These are phyloP conservation scores for Phialocephala subalpina DNA, from an alignment of 2,329 filamentous ascomycete species.

Conservation along the genomic window DNA sequence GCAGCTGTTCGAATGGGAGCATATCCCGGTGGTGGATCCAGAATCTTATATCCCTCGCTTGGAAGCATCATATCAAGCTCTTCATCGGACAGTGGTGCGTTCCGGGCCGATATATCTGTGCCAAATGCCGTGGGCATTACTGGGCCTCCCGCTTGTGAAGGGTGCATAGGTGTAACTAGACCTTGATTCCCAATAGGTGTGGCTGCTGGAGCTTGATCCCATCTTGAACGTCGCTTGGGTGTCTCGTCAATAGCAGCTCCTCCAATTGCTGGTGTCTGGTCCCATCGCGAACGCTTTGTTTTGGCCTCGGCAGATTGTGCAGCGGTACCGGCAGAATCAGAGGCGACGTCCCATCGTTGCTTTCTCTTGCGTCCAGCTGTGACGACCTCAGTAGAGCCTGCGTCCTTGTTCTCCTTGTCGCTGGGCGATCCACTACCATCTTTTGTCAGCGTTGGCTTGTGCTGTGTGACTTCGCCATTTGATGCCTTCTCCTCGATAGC, in stretches of 20 bases:
- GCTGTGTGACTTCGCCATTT: constrained; percentile 66
- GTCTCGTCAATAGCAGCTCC: constrained; percentile 60
- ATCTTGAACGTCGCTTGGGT: constrained; percentile 81
- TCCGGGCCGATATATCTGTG: constrained; percentile 80
- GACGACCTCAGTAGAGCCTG: constrained; percentile 70
- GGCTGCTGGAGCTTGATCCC: constrained; percentile 88
- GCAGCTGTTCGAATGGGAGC: constrained; percentile 81
- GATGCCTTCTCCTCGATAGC: constrained; percentile 77
- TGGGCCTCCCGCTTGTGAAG: constrained; percentile 64
- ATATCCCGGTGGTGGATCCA: constrained; percentile 91
- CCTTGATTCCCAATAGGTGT: constrained; percentile 78
- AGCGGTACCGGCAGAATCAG: constrained; percentile 62
- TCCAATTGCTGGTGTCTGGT: constrained; percentile 74
- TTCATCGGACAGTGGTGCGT: constrained; percentile 87
- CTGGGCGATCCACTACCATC: constrained; percentile 57
- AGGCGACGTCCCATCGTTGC: constrained; percentile 89
- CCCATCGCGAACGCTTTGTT: constrained; percentile 80
- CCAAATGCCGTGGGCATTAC: constrained; percentile 73
- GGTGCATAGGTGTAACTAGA: constrained; percentile 81
- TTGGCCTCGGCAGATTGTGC: constrained; percentile 63
- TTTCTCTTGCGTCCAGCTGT: constrained; percentile 80
- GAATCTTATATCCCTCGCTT: constrained; percentile 89
- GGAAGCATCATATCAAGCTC: constrained; percentile 93
- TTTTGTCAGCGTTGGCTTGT: constrained; percentile 75
- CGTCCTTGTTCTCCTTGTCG: constrained; percentile 78